A percentile compares a stretch with the other conserved stretches of the same genome.
phyloP scores from a whole-genome alignment of 1,139 yeast species.

The Candida labiduridarum region DNA sequence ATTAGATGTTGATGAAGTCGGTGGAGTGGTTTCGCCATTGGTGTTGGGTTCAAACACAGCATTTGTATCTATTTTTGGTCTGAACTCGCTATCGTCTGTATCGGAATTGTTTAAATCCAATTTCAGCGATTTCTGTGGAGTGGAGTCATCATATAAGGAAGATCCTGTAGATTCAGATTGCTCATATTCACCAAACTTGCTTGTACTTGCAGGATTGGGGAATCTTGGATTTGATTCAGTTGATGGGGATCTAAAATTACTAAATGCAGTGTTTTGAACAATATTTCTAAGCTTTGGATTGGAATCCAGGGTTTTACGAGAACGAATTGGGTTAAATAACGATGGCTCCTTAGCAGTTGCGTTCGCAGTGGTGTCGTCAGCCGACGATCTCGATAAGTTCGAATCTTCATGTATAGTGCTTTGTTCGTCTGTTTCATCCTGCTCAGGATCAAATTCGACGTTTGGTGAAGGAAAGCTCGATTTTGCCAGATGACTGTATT shows the following conservation, averaged over 20 bases:
- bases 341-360: background rate
- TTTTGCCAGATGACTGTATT: slow-evolving; percentile 4
- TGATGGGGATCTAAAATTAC: slow-evolving; percentile 33
- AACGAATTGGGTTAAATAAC: slow-evolving; percentile 1
- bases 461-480: slow-evolving; percentile 20
- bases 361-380: background rate
- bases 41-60: slow-evolving; percentile 23
- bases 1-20: slow-evolving; percentile 28
- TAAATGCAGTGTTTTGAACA: slow-evolving; percentile 45
- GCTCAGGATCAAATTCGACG: slow-evolving; percentile 10
- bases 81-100: slow-evolving; percentile 11
- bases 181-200: background rate
- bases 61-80: slow-evolving; percentile 5
- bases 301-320: slow-evolving; percentile 11
- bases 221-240: slow-evolving; percentile 11
- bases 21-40: slow-evolving; percentile 24
- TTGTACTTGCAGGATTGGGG: slow-evolving; percentile 6
- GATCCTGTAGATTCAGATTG: background rate
- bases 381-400: background rate
- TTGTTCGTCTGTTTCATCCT: slow-evolving; percentile 14
- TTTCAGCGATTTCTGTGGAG: background rate
- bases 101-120: slow-evolving; percentile 8
- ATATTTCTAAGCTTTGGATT: slow-evolving; percentile 12
- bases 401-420: slow-evolving; percentile 5
- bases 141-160: background rate